These are phyloP conservation scores for Gremmenia infestans DNA, from an alignment of 2,329 filamentous ascomycete genomes.

Conservation along the genomic window DNA sequence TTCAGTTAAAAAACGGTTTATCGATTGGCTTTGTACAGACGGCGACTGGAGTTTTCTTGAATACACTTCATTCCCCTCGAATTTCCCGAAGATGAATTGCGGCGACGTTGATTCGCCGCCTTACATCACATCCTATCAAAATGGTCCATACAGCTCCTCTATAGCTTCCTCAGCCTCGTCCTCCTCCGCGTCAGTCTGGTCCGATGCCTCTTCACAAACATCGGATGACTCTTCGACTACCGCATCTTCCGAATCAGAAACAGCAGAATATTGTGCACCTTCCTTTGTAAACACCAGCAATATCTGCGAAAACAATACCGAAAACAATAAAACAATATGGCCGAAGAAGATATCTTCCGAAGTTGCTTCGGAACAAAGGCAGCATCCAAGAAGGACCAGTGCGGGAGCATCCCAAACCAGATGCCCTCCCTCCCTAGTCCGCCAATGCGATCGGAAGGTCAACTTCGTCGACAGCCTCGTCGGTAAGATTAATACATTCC, in stretches of 20 bases:
- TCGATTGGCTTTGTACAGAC: constrained; percentile 47
- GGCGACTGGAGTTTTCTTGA: constrained; percentile 48
- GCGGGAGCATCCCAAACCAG: constrained; percentile 51
- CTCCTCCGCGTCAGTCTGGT: constrained; percentile 74
- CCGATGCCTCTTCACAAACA: constrained; percentile 62
- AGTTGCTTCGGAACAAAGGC: constrained; percentile 57
- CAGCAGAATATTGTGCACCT: constrained; percentile 40
- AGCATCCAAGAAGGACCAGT: constrained; percentile 56
- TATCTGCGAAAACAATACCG: constrained; percentile 30
- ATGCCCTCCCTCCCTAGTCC: constrained; percentile 69
- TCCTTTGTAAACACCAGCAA: constrained; percentile 30
- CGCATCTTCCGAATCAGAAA: constrained; percentile 47
- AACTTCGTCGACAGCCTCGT: constrained; percentile 96
- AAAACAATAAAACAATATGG: constrained; percentile 30
- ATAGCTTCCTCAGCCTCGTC: constrained; percentile 72
- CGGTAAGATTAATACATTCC: constrained; percentile 62
- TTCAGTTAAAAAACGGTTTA: constrained; percentile 37
- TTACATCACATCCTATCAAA: constrained; percentile 44
- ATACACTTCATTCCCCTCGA: constrained; percentile 22
- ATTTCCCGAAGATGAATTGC: constrained; percentile 53
- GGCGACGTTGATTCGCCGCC: constrained; percentile 49
- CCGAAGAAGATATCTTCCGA: constrained; percentile 36
- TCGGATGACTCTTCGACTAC: constrained; percentile 65
- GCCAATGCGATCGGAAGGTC: constrained; percentile 87
- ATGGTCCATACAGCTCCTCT: constrained; percentile 62